Conservation (phyloP, 129 eudicot species). For the Flaveria ramosissima region DNA sequence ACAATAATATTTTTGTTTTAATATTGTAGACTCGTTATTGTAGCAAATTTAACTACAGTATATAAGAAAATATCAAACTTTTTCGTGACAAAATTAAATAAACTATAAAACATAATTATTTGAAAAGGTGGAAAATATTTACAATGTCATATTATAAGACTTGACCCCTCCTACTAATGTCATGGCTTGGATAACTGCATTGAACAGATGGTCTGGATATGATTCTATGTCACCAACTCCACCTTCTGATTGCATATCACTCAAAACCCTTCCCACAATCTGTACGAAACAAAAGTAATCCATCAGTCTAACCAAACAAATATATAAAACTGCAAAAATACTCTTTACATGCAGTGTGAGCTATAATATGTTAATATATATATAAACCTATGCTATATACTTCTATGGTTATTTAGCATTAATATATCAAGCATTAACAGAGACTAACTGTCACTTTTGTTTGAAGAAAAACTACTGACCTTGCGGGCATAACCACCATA, state of each 20-base stretch:
- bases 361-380: background rate
- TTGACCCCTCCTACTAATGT: slow-evolving; percentile 83
- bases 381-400: background rate
- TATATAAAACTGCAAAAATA: background rate
- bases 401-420: background rate
- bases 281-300: slow-evolving; percentile 23
- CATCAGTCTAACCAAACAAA: background rate
- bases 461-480: slow-evolving; percentile 37
- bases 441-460: background rate
- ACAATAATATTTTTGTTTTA: too few relatives aligned
- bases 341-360: background rate
- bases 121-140: background rate
- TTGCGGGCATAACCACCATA: slow-evolving; percentile 96
- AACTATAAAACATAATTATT: too few relatives aligned
- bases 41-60: background rate
- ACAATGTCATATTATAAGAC: slow-evolving; percentile 32
- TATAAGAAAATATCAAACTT: too few relatives aligned
- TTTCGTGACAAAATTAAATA: background rate
- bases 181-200: slow-evolving; percentile 68
- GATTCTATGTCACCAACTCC: slow-evolving; percentile 62
- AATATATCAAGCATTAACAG: background rate
- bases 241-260: slow-evolving; percentile 51
- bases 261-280: slow-evolving; percentile 85
- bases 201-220: slow-evolving; percentile 61
- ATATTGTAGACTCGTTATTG: too few relatives aligned